These are phyloP conservation scores for Penicillium robsamsonii DNA, from an alignment of 495 filamentous ascomycete species.

Conservation along the genomic window DNA sequence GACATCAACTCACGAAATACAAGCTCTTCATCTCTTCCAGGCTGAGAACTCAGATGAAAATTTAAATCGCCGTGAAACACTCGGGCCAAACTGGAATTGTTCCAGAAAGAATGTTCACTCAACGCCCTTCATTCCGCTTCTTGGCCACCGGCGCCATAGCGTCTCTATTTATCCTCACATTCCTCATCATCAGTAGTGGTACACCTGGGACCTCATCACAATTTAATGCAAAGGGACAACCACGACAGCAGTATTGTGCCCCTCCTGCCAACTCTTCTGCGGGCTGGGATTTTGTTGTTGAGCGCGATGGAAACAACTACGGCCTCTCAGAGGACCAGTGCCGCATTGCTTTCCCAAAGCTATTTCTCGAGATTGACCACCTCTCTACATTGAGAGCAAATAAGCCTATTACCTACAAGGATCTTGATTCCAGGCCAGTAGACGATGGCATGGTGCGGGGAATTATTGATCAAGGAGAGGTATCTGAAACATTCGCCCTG, in stretches of 20 bases:
- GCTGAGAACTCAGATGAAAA: background rate
- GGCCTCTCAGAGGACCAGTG: slow-evolving; percentile 44
- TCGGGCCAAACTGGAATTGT: background rate
- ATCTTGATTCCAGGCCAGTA: slow-evolving; percentile 31
- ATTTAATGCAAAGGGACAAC: slow-evolving; percentile 26
- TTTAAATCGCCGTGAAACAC: background rate
- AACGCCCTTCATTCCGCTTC: slow-evolving; percentile 34
- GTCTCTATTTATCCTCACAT: slow-evolving; percentile 32
- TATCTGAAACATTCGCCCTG: slow-evolving; percentile 17
- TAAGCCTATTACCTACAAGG: slow-evolving; percentile 28
- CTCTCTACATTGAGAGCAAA: slow-evolving; percentile 24
- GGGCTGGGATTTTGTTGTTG: slow-evolving; percentile 36
- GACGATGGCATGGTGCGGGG: slow-evolving; percentile 41
- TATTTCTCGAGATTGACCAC: slow-evolving; percentile 46
- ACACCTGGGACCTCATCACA: slow-evolving; percentile 17
- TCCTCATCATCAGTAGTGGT: slow-evolving; percentile 26
- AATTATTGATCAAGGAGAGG: slow-evolving; percentile 43
- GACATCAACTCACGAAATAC: slow-evolving; percentile 7
- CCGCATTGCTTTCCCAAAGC: slow-evolving; percentile 41
- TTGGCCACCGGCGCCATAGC: slow-evolving; percentile 31
- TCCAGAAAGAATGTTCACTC: slow-evolving; percentile 23
- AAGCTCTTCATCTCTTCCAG: background rate
- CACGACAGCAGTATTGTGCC: slow-evolving; percentile 2
- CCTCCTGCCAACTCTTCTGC: slow-evolving; percentile 3
- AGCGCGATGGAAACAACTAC: slow-evolving; percentile 39